phyloP scores from a whole-genome alignment of 2,329 filamentous ascomycete species.

The Diatrype stigma region DNA sequence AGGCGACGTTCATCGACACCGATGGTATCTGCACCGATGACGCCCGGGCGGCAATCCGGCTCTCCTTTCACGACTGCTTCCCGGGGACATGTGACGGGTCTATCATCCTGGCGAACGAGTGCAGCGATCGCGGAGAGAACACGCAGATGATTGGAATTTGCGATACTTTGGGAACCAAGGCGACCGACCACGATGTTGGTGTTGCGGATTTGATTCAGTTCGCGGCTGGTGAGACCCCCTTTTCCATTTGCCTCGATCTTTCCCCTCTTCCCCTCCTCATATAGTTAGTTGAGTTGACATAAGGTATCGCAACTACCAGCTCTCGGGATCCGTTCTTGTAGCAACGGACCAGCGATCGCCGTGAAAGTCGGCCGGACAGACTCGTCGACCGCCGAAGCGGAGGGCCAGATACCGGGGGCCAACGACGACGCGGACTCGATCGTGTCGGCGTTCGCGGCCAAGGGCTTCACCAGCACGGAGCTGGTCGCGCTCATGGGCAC shows the following conservation, averaged over 20 bases:
- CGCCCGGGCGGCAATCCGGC: conserved; percentile 23
- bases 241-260: too few species aligned
- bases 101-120: conserved; percentile 24
- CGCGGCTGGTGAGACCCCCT: conserved; percentile 27
- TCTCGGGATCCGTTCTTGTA: conserved; percentile 19
- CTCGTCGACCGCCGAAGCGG: conserved; percentile 14
- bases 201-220: conserved; percentile 26
- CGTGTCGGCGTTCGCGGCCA: conserved; percentile 16
- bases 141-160: conserved; percentile 21
- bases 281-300: not conserved
- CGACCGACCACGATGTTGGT: conserved; percentile 19
- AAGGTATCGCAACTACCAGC: conserved; percentile 11
- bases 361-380: conserved; percentile 24
- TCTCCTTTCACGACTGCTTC: conserved; percentile 27
- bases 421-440: conserved; percentile 12
- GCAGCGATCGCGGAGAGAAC: conserved; percentile 22
- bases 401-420: conserved; percentile 14
- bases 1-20: conserved; percentile 13
- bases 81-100: conserved; percentile 25
- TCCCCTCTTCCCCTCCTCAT: not conserved
- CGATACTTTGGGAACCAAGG: conserved; percentile 17
- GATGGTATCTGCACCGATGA: conserved; percentile 19
- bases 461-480: conserved; percentile 20
- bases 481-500: conserved; percentile 23
- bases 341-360: conserved; percentile 15